Percentiles rank a stretch among this genome's conserved stretches.
These are phyloP conservation scores for Solioccasus polychromus DNA, from an alignment of 768 basidiomycete genomes.

Conservation along the genomic window DNA sequence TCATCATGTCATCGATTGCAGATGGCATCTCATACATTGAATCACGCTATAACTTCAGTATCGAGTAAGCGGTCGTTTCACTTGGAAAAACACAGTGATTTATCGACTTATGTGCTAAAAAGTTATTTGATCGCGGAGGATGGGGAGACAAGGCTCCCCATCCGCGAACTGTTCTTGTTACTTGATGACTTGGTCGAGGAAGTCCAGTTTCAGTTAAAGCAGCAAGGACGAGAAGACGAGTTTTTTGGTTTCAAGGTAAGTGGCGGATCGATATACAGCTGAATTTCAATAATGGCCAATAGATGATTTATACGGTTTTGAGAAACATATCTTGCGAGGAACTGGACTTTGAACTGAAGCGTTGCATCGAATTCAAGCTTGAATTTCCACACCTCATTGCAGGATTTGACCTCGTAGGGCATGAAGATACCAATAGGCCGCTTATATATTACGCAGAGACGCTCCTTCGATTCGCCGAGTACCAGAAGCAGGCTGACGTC, in stretches of 20 bases:
- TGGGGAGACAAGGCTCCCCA: conserved; percentile 36
- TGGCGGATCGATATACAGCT: background rate
- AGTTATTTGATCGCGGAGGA: conserved; percentile 42
- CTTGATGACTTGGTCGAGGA: conserved; percentile 35
- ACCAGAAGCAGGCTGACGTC: conserved; percentile 22
- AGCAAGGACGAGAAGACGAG: conserved; percentile 37
- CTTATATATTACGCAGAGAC: conserved; percentile 39
- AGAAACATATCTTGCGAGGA: conserved; percentile 35
- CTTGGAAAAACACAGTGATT: background rate
- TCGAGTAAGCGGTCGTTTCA: conserved; percentile 26
- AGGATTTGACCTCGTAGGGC: conserved; percentile 51
- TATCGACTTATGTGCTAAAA: background rate
- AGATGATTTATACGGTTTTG: conserved; percentile 44
- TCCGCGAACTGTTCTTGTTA: conserved; percentile 36
- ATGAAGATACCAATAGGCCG: conserved; percentile 40
- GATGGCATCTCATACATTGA: conserved; percentile 49
- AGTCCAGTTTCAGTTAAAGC: conserved; percentile 33
- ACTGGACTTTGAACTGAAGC: conserved; percentile 42
- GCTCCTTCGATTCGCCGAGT: conserved; percentile 37
- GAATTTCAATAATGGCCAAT: too few species aligned
- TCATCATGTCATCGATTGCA: conserved; percentile 38
- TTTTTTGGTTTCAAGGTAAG: conserved; percentile 42
- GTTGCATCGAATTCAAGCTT: conserved; percentile 42
- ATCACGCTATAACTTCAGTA: conserved; percentile 38
- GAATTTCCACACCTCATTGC: conserved; percentile 45